A percentile compares a stretch with the other conserved stretches of the same genome.
These are phyloP conservation scores for Pluteus cervinus DNA, from an alignment of 768 basidiomycete genomes.

Conservation along the genomic window DNA sequence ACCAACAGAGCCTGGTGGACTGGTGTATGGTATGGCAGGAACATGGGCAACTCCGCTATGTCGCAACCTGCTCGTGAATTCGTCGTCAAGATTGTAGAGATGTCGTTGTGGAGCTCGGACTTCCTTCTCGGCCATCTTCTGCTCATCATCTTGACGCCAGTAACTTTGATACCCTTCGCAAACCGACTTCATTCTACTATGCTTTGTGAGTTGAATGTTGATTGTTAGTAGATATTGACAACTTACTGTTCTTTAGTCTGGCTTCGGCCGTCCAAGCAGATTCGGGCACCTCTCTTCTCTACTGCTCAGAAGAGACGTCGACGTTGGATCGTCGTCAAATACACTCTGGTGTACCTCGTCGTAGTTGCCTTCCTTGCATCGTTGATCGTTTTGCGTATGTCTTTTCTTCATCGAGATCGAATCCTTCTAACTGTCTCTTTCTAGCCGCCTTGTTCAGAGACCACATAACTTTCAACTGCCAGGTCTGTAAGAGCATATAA, in stretches of 20 bases:
- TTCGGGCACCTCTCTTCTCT: constrained; percentile 88
- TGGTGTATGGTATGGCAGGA: constrained; percentile 94
- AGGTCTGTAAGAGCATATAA: constrained; percentile 84
- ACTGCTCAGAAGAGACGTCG: constrained; percentile 91
- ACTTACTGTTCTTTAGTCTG: constrained; percentile 53
- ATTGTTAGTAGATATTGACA: constrained; percentile 5
- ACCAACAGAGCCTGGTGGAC: constrained; percentile 99
- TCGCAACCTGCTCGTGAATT: constrained; percentile 97
- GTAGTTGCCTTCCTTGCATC: constrained; percentile 76
- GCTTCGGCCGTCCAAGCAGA: constrained; percentile 92
- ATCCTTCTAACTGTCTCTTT: constrained; percentile 12
- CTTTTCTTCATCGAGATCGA: constrained; percentile 1
- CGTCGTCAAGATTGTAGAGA: constrained; percentile 96
- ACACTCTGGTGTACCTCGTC: constrained; percentile 75
- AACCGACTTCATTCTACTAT: constrained; percentile 91
- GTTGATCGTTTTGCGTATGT: constrained; percentile 78
- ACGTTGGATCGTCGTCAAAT: constrained; percentile 89
- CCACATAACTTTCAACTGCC: constrained; percentile 71
- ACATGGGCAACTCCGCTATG: constrained; percentile 84
- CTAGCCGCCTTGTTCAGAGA: constrained; percentile 79
- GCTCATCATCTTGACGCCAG: constrained; percentile 80
- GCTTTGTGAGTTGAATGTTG: constrained; percentile 57
- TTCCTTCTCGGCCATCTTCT: constrained; percentile 84
- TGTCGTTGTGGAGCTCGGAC: constrained; percentile 95
- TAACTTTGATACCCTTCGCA: constrained; percentile 78